These are phyloP conservation scores for Peronospora belbahrii DNA, from an alignment of 352 stramenopile genomes.

Conservation along the genomic window DNA sequence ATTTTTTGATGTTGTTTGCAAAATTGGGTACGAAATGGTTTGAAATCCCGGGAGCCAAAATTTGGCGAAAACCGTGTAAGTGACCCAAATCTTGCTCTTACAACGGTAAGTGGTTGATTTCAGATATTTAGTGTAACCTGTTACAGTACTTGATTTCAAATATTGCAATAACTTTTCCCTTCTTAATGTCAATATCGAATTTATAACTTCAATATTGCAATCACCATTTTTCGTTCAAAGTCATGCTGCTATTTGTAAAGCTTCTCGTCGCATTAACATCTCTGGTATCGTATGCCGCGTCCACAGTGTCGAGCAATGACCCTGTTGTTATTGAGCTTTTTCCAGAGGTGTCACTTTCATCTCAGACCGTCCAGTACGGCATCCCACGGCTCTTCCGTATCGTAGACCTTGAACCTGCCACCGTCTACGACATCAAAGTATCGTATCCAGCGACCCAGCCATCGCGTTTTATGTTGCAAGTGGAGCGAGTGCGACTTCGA, in stretches of 20 bases:
- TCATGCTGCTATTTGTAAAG: not conserved
- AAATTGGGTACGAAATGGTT: no score
- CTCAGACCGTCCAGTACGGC: slow-evolving; percentile 37
- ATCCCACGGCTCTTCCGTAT: slow-evolving; percentile 45
- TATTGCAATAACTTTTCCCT: no score
- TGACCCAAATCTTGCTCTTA: no score
- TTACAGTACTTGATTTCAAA: no score
- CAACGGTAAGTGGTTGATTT: no score
- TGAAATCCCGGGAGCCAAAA: no score
- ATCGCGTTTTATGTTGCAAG: slow-evolving; percentile 42
- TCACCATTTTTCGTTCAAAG: no score
- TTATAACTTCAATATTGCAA: no score
- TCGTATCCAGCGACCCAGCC: slow-evolving; percentile 60
- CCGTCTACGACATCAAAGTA: slow-evolving; percentile 72
- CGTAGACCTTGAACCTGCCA: slow-evolving; percentile 30
- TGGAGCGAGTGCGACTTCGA: slow-evolving; percentile 32
- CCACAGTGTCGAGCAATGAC: not conserved
- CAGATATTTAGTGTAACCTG: no score
- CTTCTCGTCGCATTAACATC: slow-evolving; percentile 1
- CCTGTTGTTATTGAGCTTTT: slow-evolving; percentile 22
- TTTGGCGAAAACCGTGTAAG: no score
- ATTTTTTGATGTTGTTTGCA: no score
- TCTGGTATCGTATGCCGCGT: not conserved
- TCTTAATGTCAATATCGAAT: no score
- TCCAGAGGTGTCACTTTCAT: slow-evolving; percentile 34